Evolutionary conservation across 2,329 filamentous ascomycete genomes (phyloP), one percentile per base, ranked within the genome.

Genomic region (Diaporthe batatas): DNA sequence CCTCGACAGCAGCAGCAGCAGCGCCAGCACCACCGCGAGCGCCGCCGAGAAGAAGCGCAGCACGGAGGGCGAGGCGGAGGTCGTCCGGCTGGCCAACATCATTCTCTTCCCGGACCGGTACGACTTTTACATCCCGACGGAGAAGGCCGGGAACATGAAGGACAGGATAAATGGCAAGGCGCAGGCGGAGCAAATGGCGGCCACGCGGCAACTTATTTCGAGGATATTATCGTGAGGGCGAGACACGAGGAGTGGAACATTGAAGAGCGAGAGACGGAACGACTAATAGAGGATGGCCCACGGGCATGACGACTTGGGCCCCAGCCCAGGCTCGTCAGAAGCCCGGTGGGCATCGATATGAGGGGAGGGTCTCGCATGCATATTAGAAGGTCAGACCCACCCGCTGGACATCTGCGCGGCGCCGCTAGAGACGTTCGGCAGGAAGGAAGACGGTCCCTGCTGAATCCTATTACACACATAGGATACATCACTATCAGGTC

Each of bases 71-170:
- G 86, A 89, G 79, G 83, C 84, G 2, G 87, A 89, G 77, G 85
- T 89, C 0, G 84, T 89, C 16, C 80, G 86, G 49, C 80, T 89
- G 49, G 87, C 87, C 29, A 90, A 89, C 77, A 88, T 88, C 70
- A 89, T 90, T 68, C 79, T 89, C 36, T 89, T 89, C 75, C 87
- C 87, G 2, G 87, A 88, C 73, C 81, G 83, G 21, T 87, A 85
- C 74, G 84, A 85, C 76, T 85, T 86, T 72, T 86, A 84, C 77
- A 85, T 85, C 81, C 82, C 83, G 16, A 84, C 82, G 70, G 74
- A 75, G 53, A 69, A 58, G 72, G 72, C 73, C 1, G 73, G 53
- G 25, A 39, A 25, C 6, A 57, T 70, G 16, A 69, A 58, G n/a
- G 65, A 70, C 47, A 44, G 72, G 54, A 70, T 73, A 25, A 73